A percentile compares a stretch with the other conserved stretches of the same genome.
Evolutionary conservation across 345 rosid genomes (phyloP).

Genomic region (Psidium friedrichsthalianum): DNA sequence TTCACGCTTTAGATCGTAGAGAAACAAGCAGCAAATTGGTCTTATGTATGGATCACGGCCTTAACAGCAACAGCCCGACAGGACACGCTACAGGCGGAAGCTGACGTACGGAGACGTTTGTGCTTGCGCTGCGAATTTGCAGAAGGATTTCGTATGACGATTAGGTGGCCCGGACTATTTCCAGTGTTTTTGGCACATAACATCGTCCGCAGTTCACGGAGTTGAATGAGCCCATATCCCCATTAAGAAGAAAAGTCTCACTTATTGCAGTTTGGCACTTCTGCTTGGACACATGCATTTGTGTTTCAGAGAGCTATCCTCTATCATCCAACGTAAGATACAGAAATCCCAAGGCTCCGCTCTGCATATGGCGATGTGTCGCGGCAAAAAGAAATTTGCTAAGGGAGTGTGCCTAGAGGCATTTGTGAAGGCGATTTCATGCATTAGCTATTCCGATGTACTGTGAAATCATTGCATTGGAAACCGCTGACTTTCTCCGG

Average conservation of each 20-base stretch:
- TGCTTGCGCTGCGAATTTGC: too few relatives aligned
- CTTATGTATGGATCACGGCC: too few relatives aligned
- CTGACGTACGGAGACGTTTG: too few relatives aligned
- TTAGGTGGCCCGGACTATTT: background rate
- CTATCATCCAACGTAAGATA: background rate
- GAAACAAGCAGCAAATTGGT: too few relatives aligned
- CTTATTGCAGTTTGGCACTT: background rate
- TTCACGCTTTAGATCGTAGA: background rate
- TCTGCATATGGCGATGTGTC: background rate
- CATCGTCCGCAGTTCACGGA: background rate
- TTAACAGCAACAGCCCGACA: too few relatives aligned
- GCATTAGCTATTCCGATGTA: background rate
- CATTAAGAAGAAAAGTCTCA: background rate
- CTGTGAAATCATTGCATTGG: background rate
- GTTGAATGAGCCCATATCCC: background rate
- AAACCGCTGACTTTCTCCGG: background rate
- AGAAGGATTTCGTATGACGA: background rate
- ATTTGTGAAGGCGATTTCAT: background rate
- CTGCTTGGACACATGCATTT: background rate
- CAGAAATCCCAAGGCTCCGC: background rate
- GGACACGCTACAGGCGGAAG: too few relatives aligned
- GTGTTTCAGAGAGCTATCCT: background rate
- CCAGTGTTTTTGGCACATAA: background rate
- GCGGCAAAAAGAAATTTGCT: background rate
- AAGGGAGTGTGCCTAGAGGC: background rate